A percentile compares a stretch with the other conserved stretches of the same genome.
phyloP scores from a whole-genome alignment of 2,329 filamentous ascomycete genomes.

The Epicoccum nigrum region DNA sequence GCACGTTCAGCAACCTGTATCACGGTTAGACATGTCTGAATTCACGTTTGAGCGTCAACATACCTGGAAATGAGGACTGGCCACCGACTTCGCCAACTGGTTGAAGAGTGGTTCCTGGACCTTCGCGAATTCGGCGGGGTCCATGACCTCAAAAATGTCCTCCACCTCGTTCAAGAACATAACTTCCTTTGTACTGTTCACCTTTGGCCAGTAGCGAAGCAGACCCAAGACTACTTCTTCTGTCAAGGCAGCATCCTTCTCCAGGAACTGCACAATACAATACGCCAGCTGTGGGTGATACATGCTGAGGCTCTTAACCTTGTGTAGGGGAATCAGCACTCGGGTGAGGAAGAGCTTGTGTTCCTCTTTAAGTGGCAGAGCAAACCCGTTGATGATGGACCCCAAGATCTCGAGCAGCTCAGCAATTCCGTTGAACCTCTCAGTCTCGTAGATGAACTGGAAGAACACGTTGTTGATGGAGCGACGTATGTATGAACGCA shows the following conservation, averaged over 20 bases:
- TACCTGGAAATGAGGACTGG: constrained; percentile 95
- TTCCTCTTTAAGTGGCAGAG: constrained; percentile 94
- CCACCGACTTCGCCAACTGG: constrained; percentile 95
- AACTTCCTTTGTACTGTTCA: constrained; percentile 99
- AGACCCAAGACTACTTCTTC: constrained; percentile 97
- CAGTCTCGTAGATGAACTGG: constrained; percentile 98
- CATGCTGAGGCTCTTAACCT: constrained; percentile 99
- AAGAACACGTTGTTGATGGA: constrained; percentile 99
- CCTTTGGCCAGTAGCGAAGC: constrained; percentile 97
- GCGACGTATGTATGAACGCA: constrained; percentile 93
- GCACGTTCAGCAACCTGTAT: constrained; percentile 85
- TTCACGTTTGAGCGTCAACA: constrained; percentile 14
- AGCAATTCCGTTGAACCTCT: constrained; percentile 97
- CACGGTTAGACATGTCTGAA: not conserved
- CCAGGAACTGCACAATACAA: constrained; percentile 97
- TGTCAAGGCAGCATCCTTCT: constrained; percentile 95
- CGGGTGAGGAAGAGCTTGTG: constrained; percentile 97
- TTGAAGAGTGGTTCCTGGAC: constrained; percentile 98
- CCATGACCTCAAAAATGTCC: constrained; percentile 99
- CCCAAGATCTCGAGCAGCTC: constrained; percentile 95
- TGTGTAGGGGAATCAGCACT: constrained; percentile 91
- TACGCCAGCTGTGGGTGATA: constrained; percentile 98
- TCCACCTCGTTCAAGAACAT: constrained; percentile 99
- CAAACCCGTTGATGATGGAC: constrained; percentile 99
- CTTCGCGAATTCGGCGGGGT: constrained; percentile 96